These are phyloP conservation scores for Phytophthora aleatoria DNA, from an alignment of 352 stramenopile genomes.

Conservation along the genomic window DNA sequence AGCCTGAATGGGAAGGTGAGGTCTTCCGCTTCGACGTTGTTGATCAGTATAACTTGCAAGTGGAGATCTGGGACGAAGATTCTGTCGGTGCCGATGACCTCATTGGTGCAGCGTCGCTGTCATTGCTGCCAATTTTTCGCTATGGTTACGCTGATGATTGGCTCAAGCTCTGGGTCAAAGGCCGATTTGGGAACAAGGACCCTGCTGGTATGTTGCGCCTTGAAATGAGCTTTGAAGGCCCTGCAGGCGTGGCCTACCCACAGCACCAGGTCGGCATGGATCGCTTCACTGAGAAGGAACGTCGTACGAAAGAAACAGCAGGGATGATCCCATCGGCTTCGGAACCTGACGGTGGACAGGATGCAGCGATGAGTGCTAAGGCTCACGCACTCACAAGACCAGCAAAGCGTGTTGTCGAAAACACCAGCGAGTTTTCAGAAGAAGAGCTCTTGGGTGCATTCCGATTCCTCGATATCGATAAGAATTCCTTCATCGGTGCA, in stretches of 20 bases:
- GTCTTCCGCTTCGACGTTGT: conserved; percentile 90
- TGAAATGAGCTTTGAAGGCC: conserved; percentile 87
- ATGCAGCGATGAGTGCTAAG: conserved; percentile 31
- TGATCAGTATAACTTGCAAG: conserved; percentile 90
- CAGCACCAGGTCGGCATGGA: conserved; percentile 90
- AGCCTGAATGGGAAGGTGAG: conserved; percentile 87
- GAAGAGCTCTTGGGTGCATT: conserved; percentile 93
- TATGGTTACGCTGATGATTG: conserved; percentile 89
- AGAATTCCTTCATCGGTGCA: conserved; percentile 93
- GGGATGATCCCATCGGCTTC: conserved; percentile 15
- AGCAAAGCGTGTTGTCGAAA: conserved; percentile 31
- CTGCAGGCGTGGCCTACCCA: conserved; percentile 84
- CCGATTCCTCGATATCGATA: conserved; percentile 93
- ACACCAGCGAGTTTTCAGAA: conserved; percentile 88
- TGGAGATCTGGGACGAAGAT: conserved; percentile 94
- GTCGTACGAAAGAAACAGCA: conserved; percentile 68
- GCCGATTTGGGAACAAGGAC: conserved; percentile 88
- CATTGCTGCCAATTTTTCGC: conserved; percentile 89
- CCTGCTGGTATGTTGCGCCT: conserved; percentile 87
- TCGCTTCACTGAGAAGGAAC: conserved; percentile 71
- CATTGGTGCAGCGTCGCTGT: conserved; percentile 85
- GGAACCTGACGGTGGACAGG: conserved; percentile 21
- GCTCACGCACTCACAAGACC: conserved; percentile 22
- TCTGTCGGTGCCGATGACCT: conserved; percentile 90
- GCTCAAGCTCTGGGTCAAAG: conserved; percentile 88